phyloP scores from a whole-genome alignment of 129 eudicot species.

The Kitagawia praeruptora region DNA sequence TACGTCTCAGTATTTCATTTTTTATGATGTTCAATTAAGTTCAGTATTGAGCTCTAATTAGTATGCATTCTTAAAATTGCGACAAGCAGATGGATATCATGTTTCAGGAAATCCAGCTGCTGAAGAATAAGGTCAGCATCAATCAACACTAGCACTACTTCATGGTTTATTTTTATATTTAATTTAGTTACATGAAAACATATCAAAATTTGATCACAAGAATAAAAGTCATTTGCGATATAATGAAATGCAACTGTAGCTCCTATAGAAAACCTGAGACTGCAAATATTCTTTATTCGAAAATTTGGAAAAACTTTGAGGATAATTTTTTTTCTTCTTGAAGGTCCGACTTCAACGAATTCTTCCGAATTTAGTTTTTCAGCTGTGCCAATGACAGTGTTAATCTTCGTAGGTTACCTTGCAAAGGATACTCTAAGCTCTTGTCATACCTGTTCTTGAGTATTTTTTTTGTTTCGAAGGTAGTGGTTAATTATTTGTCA shows the following conservation, averaged over 20 bases:
- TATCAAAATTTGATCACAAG: no score
- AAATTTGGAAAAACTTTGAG: no score
- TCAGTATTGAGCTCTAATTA: not conserved
- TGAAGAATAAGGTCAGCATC: slow-evolving; percentile 71
- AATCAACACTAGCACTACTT: not conserved
- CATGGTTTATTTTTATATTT: not conserved
- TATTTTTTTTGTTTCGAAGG: not conserved
- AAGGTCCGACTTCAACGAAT: no score
- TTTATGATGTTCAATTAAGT: not conserved
- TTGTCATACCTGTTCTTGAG: not conserved
- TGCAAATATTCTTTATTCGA: no score
- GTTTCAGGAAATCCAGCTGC: slow-evolving; percentile 82
- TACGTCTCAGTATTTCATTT: not conserved
- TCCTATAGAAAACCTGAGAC: no score
- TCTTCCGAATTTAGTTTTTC: no score
- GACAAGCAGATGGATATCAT: slow-evolving; percentile 71
- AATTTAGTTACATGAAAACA: not conserved
- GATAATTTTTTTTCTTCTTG: no score
- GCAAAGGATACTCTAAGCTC: not conserved
- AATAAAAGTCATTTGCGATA: no score
- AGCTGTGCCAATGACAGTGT: no score
- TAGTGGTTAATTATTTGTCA: no score
- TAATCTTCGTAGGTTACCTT: no score
- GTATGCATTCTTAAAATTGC: not conserved
- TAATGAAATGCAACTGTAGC: no score